Evolutionary conservation across 371 early-diverging fungal genomes (phyloP), one percentile per base, ranked within the genome.

Genomic region (Amoeboaphelidium occidentale): DNA sequence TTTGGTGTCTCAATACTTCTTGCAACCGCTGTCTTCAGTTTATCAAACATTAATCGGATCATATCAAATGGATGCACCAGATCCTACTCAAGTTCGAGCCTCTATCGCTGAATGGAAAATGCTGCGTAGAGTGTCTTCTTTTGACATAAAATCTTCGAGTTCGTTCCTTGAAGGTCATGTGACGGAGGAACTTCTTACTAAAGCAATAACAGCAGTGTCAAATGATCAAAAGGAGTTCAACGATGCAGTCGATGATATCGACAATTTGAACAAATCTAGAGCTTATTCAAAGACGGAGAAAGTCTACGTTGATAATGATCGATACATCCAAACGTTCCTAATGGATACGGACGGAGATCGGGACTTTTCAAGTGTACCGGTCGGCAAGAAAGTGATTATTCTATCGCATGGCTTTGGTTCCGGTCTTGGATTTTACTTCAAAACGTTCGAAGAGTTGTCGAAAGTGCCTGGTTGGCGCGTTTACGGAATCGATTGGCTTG

Each of bases 401-500:
- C 17, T 52, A 23, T n/a, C 22, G 23, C 52, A 52, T 14, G 52
- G 52, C 2, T 52, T 51, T 24, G 52, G 51, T n/a, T 21, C 52
- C 1, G 52, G 52, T 2, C 41, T 52, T 4, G 52, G 25, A 13
- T 4, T 50, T 17, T 52, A 42, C 25, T 52, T 51, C 41, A 23
- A 27, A 23, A 51, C 12, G 17, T 42, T 47, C 0, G 24, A 32
- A 20, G 17, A 24, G 17, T 12, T 51, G 27, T 44, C 51, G 3
- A 3, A 17, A 3, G 25, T 46, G 4, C 51, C 51, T 27, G 27
- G 27, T 20, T 25, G 17, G 51, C 50, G 28, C n/a, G 25, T 53
- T 25, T 53, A 53, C 24, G 44, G 50, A 2, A 21, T 53, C 3
- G 54, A 53, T 47, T 52, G 52, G 52, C 62, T 69, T 1, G 70